Base-by-base conservation (phyloP, 1,139 yeast species). In the Hyphopichia pseudoburtonii region DNA sequence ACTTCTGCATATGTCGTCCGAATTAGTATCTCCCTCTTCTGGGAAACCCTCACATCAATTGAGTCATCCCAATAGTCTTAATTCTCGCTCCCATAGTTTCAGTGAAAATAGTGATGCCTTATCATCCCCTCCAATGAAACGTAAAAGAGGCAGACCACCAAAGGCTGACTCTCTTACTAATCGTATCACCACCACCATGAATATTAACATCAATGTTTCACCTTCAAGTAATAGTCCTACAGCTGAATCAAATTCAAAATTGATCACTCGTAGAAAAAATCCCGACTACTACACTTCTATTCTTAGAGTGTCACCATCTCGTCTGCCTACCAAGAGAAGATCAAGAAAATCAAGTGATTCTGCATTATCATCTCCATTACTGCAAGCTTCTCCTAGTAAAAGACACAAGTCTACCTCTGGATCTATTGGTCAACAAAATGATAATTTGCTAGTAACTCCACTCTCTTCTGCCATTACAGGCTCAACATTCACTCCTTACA, bases 141-240 rank as follows among this genome's bases (percentile, higher is more conserved):
- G 68, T 40, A 71, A 68, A 47, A 54, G 77, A 48, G 77, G 77
- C 14, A 59, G 77, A 51, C 77, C 77, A 5, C 76, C 77, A 22
- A 71, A 71, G 54, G 64, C 72, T 2, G 54, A 63, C 26, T 65
- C 71, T n/a, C 56, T 69, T 26, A 54, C 66, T 33, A 64, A 60
- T 43, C 63, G 61, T 44, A 68, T 68, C 44, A 66, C 74, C 33
- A 62, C 69, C 37, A 67, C 76, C 14, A 55, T 70, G 48, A 71
- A 71, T 49, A 70, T 71, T 48, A 62, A 59, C 42, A 64, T 71
- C 43, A 67, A 69, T 42, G 66, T 75, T 4, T 56, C 64, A 1
- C 64, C 66, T 4, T 47, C 56, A 31, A 51, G 54, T 19, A 56
- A 50, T 35, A 54, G 57, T 37, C 67, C 68, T 1, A 52, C 52